phyloP scores from a whole-genome alignment of 1,139 yeast genomes.

The Scheffersomyces parashehatae region DNA sequence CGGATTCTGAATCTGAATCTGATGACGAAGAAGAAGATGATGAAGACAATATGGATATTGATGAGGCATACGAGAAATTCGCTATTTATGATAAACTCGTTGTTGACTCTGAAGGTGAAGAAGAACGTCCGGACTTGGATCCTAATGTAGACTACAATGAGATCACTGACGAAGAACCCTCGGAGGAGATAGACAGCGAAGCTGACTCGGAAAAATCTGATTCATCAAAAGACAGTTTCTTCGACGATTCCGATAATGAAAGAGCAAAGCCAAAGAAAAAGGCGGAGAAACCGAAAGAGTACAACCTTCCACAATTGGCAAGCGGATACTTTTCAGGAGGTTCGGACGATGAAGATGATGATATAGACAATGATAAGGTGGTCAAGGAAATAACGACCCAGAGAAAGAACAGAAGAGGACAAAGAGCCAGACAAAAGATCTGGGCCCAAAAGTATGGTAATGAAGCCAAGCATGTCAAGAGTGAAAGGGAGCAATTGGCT shows the following conservation, averaged over 20 bases:
- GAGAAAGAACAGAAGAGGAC: conserved; percentile 92
- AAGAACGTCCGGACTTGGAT: conserved; percentile 30
- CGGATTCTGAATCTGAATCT: conserved; percentile 13
- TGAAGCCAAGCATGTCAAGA: conserved; percentile 78
- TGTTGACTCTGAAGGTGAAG: conserved; percentile 59
- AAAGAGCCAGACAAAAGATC: conserved; percentile 92
- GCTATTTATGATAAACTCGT: conserved; percentile 54
- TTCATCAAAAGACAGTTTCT: conserved; percentile 43
- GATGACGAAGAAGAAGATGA: conserved; percentile 14
- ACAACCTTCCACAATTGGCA: conserved; percentile 66
- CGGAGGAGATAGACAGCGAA: conserved; percentile 33
- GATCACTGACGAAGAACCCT: conserved; percentile 62
- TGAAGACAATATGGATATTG: conserved; percentile 20
- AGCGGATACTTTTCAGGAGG: conserved; percentile 83
- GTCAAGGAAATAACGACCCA: conserved; percentile 54
- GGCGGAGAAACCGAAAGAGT: conserved; percentile 17
- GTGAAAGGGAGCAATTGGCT: conserved; percentile 53
- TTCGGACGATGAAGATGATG: conserved; percentile 57
- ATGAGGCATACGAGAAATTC: conserved; percentile 28
- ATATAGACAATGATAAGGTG: conserved; percentile 57
- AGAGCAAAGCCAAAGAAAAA: conserved; percentile 10
- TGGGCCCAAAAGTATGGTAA: conserved; percentile 91
- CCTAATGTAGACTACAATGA: conserved; percentile 56
- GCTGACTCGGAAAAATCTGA: conserved; percentile 20
- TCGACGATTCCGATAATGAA: conserved; percentile 21